Evolutionary conservation across 192 early-diverging fungal species (phyloP), one percentile per base, ranked within the genome.

Genomic region (Lunasporangiospora selenospora): DNA sequence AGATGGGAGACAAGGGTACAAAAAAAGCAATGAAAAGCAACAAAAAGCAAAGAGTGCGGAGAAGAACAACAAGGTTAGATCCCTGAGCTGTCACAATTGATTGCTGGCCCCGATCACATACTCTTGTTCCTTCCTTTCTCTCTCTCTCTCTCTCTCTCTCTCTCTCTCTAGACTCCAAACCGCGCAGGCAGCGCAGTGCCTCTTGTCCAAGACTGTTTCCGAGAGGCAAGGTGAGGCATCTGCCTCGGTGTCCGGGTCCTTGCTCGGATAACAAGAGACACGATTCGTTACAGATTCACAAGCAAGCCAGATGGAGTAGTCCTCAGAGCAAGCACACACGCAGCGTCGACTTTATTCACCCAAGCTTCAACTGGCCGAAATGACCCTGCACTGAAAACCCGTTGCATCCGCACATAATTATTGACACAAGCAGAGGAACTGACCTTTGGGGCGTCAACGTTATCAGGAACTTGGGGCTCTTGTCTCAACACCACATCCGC

Each of bases 361-460:
- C 57, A 43, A 36, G 32, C 12, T n/a, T n/a, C n/a, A n/a, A n/a
- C n/a, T n/a, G n/a, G n/a, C n/a, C n/a, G n/a, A n/a, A n/a, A n/a
- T n/a, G n/a, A n/a, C n/a, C n/a, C n/a, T n/a, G n/a, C n/a, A n/a
- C n/a, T n/a, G n/a, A n/a, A n/a, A n/a, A n/a, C n/a, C n/a, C n/a
- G n/a, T n/a, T n/a, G n/a, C n/a, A n/a, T n/a, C n/a, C n/a, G n/a
- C n/a, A n/a, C n/a, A n/a, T n/a, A 29, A 49, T 24, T 41, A 31
- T 45, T 52, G 40, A 47, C 53, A 23, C 56, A 45, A 56, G 26
- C 53, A 57, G 46, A 49, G 50, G 48, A 56, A 73, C 69, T 73
- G 40, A 73, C 69, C 69, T 73, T 73, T 73, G 61, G 54, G 55
- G 58, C 69, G 30, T 73, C 69, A 62, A 63, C 53, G 49, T 52